Evolutionary conservation across 768 basidiomycete genomes (phyloP), one percentile per base, ranked within the genome.

Genomic region (Tulasnella sp.): DNA sequence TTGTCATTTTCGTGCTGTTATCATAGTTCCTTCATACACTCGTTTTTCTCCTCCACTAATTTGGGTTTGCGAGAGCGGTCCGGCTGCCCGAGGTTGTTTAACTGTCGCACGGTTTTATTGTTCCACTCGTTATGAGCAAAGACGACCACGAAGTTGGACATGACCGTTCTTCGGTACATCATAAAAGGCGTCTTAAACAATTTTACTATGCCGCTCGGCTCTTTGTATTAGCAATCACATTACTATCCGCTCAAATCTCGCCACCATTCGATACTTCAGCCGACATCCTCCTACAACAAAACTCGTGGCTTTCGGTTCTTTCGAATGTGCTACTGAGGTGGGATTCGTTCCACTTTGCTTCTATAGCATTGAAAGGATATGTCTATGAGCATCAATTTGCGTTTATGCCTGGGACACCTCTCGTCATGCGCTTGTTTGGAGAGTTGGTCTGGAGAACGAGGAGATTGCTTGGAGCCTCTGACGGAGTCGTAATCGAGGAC

Each of bases 271-370:
- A 55, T 35, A 27, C 53, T 6, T 55, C 54, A 6, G 51, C 32
- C 13, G 31, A 53, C 27, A 33, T 42, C 53, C n/a, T 43, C 34
- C 52, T 37, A 28, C 35, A 39, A n/a, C 37, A 19, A 13, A 33
- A 20, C 15, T 20, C 32, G 22, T 19, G 15, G 27, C 51, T 20
- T 20, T 54, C 29, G 27, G 45, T 39, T 16, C 39, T 51, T 32
- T 5, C 37, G 1, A 45, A 47, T 15, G 40, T 70, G 1, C 61
- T 78, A 2, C 67, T 90, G 8, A 77, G 90, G 58, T 99, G 93
- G 95, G 93, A 98, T 61, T 71, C 71, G 2, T 73, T 96, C 57
- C 82, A 95, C 65, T 96, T 90, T 63, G 58, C 69, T 5, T 72
- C 74, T 58, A 76, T 88, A 47, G 85, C 88, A 0, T 59, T 69